Evolutionary conservation across 768 basidiomycete species (phyloP), one percentile per base, ranked within the genome.

Genomic region (Phanerodontia chrysosporium): DNA sequence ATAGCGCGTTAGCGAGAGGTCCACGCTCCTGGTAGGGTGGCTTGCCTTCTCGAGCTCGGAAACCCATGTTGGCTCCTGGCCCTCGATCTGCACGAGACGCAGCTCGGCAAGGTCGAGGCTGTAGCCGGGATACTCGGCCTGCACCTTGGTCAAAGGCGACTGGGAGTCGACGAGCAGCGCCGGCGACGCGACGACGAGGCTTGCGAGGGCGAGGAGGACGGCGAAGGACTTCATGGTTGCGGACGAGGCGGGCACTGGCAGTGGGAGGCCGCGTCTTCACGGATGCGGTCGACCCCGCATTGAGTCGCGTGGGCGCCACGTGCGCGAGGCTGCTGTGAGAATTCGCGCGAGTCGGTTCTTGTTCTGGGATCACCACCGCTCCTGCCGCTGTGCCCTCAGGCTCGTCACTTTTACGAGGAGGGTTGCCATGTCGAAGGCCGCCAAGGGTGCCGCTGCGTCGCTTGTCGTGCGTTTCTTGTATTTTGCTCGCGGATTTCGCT

Each of bases 21-120:
- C 16, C 22, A 51, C 3, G 49, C 48, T 25, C 49, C 28, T 51
- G 30, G 39, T 9, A 56, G 60, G 8, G 49, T 24, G 62, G 29
- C 52, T 58, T 35, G 89, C 90, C 86, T 96, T 97, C 65, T 95
- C 87, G n/a, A 89, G 74, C 73, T 97, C 95, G 14, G 92, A 83
- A 76, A 94, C 88, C 87, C 84, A 89, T 53, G 87, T 80, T 3
- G 91, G 87, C 12, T 76, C 75, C 67, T 84, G 75, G 35, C 81
- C 88, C 55, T 87, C 82, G 67, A 92, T 76, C 70, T 92, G 83
- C 53, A 96, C 85, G 55, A 95, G 81, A 52, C 94, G 82, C 54
- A 77, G 77, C 46, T 82, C 88, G 58, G 80, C 78, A 55, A 95
- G 77, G 75, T 95, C 87, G 59, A 92, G 77, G 69, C 79, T 76